phyloP scores from a whole-genome alignment of 2,329 filamentous ascomycete species.

The Onygena corvina region DNA sequence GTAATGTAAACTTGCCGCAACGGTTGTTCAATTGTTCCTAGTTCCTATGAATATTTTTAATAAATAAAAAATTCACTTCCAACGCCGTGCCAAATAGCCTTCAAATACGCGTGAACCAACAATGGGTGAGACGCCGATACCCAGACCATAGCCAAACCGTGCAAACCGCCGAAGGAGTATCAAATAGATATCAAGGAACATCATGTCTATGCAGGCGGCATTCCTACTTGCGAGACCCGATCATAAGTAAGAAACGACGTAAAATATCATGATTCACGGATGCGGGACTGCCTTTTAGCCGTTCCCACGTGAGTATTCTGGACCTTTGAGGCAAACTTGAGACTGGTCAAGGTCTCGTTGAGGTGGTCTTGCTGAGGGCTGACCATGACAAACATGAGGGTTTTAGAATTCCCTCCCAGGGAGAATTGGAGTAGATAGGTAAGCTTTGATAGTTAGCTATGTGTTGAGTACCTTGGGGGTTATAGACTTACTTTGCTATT shows the following conservation, averaged over 20 bases:
- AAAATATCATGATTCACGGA: constrained; percentile 22
- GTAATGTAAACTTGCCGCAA: no score
- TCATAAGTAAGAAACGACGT: background rate
- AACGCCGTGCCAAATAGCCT: constrained; percentile 5
- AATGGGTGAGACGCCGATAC: background rate
- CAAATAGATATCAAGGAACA: background rate
- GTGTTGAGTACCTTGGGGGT: background rate
- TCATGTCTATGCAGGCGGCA: background rate
- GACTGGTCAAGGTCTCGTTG: constrained; percentile 82
- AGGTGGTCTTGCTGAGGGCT: constrained; percentile 82
- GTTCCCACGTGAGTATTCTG: constrained; percentile 82
- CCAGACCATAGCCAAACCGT: background rate
- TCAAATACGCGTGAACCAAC: constrained; percentile 1
- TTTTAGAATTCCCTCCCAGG: constrained; percentile 88
- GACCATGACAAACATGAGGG: constrained; percentile 98
- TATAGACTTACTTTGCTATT: constrained; percentile 64
- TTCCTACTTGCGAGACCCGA: background rate
- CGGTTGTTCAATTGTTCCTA: no score
- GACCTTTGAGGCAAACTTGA: constrained; percentile 92
- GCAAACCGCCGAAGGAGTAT: background rate
- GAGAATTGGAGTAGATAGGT: constrained; percentile 93
- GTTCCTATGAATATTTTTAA: no score
- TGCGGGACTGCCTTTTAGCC: constrained; percentile 44
- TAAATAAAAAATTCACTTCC: background rate
- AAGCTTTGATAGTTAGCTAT: constrained; percentile 40